These are phyloP conservation scores for Voacanga thouarsii DNA, from an alignment of 257 asterid genomes.

Conservation along the genomic window DNA sequence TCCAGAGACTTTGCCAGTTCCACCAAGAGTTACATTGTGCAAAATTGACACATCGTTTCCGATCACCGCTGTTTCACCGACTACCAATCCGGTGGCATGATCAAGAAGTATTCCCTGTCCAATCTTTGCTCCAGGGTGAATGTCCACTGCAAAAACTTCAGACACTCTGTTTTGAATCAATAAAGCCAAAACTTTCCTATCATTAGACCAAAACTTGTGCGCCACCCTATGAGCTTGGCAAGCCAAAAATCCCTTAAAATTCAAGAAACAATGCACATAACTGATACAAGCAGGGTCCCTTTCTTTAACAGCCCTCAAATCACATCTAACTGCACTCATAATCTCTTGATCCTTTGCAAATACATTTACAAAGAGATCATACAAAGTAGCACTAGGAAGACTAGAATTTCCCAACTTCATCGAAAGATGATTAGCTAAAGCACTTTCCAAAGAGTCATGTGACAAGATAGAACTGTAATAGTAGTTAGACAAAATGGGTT, in stretches of 20 bases:
- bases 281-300: conserved; percentile 94
- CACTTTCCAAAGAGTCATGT: conserved; percentile 60
- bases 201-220: conserved; percentile 62
- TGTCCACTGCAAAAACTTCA: conserved; percentile 80
- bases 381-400: conserved; percentile 48
- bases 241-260: conserved; percentile 78
- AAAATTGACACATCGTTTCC: conserved; percentile 83
- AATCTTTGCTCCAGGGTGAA: conserved; percentile 84
- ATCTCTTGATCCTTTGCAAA: conserved; percentile 52
- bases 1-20: conserved; percentile 77
- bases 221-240: conserved; percentile 75
- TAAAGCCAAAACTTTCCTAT: conserved; percentile 59
- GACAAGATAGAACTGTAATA: conserved; percentile 51
- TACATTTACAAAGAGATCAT: conserved; percentile 49
- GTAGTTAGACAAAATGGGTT: conserved; percentile 63
- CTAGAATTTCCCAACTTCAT: conserved; percentile 53
- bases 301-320: conserved; percentile 67
- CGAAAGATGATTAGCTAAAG: conserved; percentile 62
- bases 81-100: conserved; percentile 84
- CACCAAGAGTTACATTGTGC: conserved; percentile 90
- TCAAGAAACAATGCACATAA: conserved; percentile 74
- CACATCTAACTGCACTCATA: conserved; percentile 45
- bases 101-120: conserved; percentile 86
- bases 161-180: conserved; percentile 70
- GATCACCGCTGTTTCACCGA: conserved; percentile 86